Evolutionary conservation across 73 alveolate genomes (phyloP), one percentile per base, ranked within the genome.

Genomic region (Loxodes magnus): DNA sequence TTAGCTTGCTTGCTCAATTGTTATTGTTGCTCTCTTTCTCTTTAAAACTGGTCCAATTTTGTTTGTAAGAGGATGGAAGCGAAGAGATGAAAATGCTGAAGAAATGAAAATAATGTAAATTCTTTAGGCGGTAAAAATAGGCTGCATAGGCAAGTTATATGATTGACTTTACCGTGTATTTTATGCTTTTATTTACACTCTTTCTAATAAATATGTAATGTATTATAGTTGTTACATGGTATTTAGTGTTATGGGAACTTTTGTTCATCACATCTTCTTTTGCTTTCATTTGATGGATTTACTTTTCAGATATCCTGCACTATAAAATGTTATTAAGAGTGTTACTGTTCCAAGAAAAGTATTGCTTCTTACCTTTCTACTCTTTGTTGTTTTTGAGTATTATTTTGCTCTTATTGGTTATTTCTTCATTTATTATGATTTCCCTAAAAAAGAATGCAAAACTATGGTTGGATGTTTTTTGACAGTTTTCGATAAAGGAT

Each of bases 271-370:
- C 3, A 78, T 88, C 25, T 92, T 84, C 67, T 92, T 88, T 61
- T 63, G 89, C 10, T 84, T 84, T 64, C 82, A 80, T 37, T 78
- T 92, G 37, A 57, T 92, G 25, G 99, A 89, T 46, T 73, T 92
- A 21, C 69, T 92, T 15, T 74, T 68, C 36, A 52, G 95, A 21
- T 74, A 61, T 52, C 75, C 76, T 15, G 76, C 97, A 10, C 71
- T 92, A 10, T 80, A 76, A 73, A 88, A 88, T 64, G 94, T 92
- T 23, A 81, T 92, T 36, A 46, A 68, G 42, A 86, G 96, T 2
- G 79, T 92, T 30, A 84, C 84, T 35, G 56, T 76, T 19, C 94
- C 95, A 7, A 72, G 77, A 58, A 88, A 82, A 33, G 74, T 87
- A 36, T 58, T 92, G 17, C 57, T 88, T 29, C 55, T 92, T 63